Evolutionary conservation across 495 filamentous ascomycete genomes (phyloP).

Genomic region (Penicillium paradoxum): DNA sequence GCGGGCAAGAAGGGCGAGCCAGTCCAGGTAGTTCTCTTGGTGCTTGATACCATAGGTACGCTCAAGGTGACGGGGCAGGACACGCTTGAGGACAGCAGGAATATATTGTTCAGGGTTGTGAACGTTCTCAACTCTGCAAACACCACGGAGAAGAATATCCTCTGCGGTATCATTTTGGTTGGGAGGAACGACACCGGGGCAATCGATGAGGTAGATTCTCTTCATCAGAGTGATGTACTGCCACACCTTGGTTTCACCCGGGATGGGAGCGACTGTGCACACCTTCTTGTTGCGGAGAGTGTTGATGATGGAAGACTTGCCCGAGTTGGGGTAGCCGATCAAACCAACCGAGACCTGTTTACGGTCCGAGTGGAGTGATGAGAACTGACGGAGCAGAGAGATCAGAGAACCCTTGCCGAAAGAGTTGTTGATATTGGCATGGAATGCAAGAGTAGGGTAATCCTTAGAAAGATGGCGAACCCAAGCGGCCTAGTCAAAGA

Average conservation of each 20-base stretch:
- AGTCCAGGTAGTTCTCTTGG: conserved; percentile 62
- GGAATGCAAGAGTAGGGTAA: conserved; percentile 89
- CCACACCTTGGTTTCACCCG: conserved; percentile 91
- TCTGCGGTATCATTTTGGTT: conserved; percentile 72
- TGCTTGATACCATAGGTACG: conserved; percentile 84
- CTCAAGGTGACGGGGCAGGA: conserved; percentile 83
- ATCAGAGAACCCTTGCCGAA: conserved; percentile 80
- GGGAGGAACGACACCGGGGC: conserved; percentile 91
- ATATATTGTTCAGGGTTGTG: conserved; percentile 95
- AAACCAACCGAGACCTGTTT: conserved; percentile 90
- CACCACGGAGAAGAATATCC: conserved; percentile 88
- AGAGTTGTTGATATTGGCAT: conserved; percentile 86
- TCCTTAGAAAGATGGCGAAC: conserved; percentile 76
- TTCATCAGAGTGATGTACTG: conserved; percentile 98
- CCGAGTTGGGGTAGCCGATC: conserved; percentile 83
- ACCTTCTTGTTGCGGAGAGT: conserved; percentile 88
- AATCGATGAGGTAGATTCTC: conserved; percentile 94
- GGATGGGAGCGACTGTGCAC: conserved; percentile 90
- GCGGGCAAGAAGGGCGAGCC: conserved; percentile 79
- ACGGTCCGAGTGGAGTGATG: conserved; percentile 78
- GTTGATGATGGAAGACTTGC: conserved; percentile 92
- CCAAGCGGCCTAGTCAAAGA: conserved; percentile 67
- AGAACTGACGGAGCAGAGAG: conserved; percentile 86
- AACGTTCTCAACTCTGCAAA: conserved; percentile 91
- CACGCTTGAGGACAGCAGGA: conserved; percentile 69